phyloP scores from a whole-genome alignment of 805 yeast genomes.

The Spathaspora arborariae region DNA sequence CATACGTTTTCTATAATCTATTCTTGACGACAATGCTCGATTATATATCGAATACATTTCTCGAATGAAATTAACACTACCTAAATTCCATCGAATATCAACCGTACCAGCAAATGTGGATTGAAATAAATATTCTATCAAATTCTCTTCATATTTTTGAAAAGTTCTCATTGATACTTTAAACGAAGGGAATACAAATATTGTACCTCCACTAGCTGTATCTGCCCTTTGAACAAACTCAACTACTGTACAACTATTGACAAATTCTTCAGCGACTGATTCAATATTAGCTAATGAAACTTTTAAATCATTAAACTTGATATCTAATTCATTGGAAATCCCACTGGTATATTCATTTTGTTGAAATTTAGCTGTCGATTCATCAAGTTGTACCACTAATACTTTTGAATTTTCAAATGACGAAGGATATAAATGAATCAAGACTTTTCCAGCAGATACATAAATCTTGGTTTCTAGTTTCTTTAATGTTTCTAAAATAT shows the following conservation, averaged over 20 bases:
- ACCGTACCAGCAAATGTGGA: conserved; percentile 86
- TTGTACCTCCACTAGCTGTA: conserved; percentile 72
- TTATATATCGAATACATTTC: conserved; percentile 91
- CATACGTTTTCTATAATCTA: conserved; percentile 21
- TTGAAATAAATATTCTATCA: conserved; percentile 63
- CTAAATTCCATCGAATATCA: conserved; percentile 90
- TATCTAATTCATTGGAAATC: conserved; percentile 53
- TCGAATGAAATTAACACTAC: conserved; percentile 82
- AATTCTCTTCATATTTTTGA: conserved; percentile 49
- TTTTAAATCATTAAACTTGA: conserved; percentile 58
- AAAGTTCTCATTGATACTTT: conserved; percentile 71
- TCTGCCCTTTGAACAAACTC: conserved; percentile 55
- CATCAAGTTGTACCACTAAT: conserved; percentile 55
- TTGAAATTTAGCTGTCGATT: conserved; percentile 49
- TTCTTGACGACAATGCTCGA: conserved; percentile 63
- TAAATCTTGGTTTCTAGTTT: conserved; percentile 66
- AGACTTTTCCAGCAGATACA: conserved; percentile 52
- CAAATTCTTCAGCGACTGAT: conserved; percentile 47
- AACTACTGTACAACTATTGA: conserved; percentile 44
- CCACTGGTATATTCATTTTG: conserved; percentile 44
- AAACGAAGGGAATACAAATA: conserved; percentile 76
- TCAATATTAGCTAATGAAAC: conserved; percentile 65
- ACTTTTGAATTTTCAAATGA: conserved; percentile 77
- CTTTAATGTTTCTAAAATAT: conserved; percentile 29
- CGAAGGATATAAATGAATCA: conserved; percentile 75